Conservation (phyloP, 1,284 basidiomycete species). For the Ustilago loliicola region DNA sequence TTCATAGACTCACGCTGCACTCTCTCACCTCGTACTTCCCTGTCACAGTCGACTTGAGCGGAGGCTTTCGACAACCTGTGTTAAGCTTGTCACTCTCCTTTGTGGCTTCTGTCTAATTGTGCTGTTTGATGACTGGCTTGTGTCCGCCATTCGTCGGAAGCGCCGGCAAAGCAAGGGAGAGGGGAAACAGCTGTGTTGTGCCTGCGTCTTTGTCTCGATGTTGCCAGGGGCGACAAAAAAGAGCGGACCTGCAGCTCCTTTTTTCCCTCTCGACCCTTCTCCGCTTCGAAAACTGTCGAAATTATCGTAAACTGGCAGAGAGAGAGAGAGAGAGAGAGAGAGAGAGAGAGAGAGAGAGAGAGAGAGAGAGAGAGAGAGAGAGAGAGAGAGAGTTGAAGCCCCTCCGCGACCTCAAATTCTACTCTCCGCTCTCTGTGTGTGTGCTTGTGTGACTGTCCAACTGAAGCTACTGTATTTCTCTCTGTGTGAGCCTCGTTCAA, state of each 20-base stretch:
- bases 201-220: neutral
- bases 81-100: neutral
- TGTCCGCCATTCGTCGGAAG: neutral
- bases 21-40: slow-evolving; percentile 1
- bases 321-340: too few relatives aligned
- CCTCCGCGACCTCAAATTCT: neutral
- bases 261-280: neutral
- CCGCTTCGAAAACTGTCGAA: slow-evolving; percentile 5
- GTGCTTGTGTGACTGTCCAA: neutral
- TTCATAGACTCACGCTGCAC: neutral
- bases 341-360: neutral
- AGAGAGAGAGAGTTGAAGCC: neutral
- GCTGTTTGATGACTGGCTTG: too few relatives aligned
- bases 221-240: slow-evolving; percentile 3
- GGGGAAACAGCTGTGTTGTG: neutral
- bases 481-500: neutral
- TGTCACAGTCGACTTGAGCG: neutral
- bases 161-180: neutral
- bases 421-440: slow-evolving; percentile 3
- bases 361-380: too few relatives aligned
- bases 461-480: neutral
- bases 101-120: too few relatives aligned
- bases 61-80: neutral
- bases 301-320: neutral
- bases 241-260: slow-evolving; percentile 1